Evolutionary conservation across 2,329 filamentous ascomycete genomes (phyloP), one percentile per base, ranked within the genome.

Genomic region (Ophiocordyceps polyrhachis-furcata): DNA sequence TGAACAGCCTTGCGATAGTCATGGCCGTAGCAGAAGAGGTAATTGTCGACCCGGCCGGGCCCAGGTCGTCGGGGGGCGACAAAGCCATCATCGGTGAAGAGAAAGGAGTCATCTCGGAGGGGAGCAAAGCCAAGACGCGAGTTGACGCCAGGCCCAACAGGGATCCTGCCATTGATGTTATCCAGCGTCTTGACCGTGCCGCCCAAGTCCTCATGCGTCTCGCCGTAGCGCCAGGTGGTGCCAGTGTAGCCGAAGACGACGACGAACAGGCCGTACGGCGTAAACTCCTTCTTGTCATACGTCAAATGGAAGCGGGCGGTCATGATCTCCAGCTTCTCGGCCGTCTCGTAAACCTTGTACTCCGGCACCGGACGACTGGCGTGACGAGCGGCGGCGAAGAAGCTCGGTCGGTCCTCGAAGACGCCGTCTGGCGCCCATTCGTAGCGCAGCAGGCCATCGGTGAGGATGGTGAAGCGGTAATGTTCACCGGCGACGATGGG

Each of bases 361-460:
- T 67, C 53, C 1, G 69, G 64, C 1, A 48, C 46, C 1, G 65
- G 58, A 23, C 71, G 61, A 12, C 28, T 7, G 35, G 62, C 56
- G 29, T 45, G 43, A 23, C 76, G 65, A 49, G 73, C 70, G 46
- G 74, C 62, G n/a, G 75, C 76, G 53, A 80, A 75, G 11, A 70
- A 71, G 0, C 74, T 79, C 0, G 73, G 70, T 5, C 75, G 68
- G 53, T 81, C 74, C 53, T 80, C 76, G 51, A 80, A 81, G 31
- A 61, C 53, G 43, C 69, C 67, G 49, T 80, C 74, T 12, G 65
- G 61, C 1, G 75, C 68, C 73, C 73, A 81, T 58, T 80, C 76
- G 49, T 73, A 78, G 29, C 76, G 71, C 25, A 80, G 49, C 2
- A 79, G 61, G 2, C 68, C 62, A 43, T 76, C 68, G 11, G 66